phyloP scores from a whole-genome alignment of 331 rosid species.

The Dryas integrifolia region DNA sequence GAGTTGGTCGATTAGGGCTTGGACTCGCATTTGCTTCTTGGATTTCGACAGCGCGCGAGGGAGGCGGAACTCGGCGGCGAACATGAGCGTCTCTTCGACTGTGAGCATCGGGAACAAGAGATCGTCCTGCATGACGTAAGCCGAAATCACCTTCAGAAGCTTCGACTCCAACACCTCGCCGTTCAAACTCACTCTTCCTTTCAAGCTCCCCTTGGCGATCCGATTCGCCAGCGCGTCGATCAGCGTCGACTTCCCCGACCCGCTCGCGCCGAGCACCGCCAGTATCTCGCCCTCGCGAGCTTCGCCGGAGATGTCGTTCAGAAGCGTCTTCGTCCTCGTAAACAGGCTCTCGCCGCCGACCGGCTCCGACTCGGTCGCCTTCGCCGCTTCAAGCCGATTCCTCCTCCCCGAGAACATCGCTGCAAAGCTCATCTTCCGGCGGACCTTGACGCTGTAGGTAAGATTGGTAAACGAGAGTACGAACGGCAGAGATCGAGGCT shows the following conservation, averaged over 20 bases:
- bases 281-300: slow-evolving; percentile 86
- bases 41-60: slow-evolving; percentile 70
- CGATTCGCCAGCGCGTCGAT: slow-evolving; percentile 87
- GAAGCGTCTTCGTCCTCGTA: slow-evolving; percentile 51
- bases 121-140: slow-evolving; percentile 97
- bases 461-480: slow-evolving; percentile 68
- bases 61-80: slow-evolving; percentile 84
- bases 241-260: slow-evolving; percentile 87
- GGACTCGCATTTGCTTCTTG: slow-evolving; percentile 75
- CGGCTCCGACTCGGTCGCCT: slow-evolving; percentile 25
- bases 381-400: slow-evolving; percentile 24
- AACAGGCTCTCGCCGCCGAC: slow-evolving; percentile 43
- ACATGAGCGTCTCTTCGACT: slow-evolving; percentile 84
- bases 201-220: slow-evolving; percentile 79
- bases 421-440: slow-evolving; percentile 45
- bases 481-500: slow-evolving; percentile 60
- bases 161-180: slow-evolving; percentile 76
- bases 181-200: slow-evolving; percentile 68
- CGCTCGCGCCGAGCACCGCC: slow-evolving; percentile 93
- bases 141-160: slow-evolving; percentile 74
- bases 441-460: slow-evolving; percentile 66
- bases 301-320: slow-evolving; percentile 80
- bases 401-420: slow-evolving; percentile 7
- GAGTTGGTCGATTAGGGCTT: slow-evolving; percentile 79
- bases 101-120: slow-evolving; percentile 94